Percentiles rank a stretch among this genome's conserved stretches.
These are phyloP conservation scores for Penicillium ochrochloron DNA, from an alignment of 495 filamentous ascomycete species.

Conservation along the genomic window DNA sequence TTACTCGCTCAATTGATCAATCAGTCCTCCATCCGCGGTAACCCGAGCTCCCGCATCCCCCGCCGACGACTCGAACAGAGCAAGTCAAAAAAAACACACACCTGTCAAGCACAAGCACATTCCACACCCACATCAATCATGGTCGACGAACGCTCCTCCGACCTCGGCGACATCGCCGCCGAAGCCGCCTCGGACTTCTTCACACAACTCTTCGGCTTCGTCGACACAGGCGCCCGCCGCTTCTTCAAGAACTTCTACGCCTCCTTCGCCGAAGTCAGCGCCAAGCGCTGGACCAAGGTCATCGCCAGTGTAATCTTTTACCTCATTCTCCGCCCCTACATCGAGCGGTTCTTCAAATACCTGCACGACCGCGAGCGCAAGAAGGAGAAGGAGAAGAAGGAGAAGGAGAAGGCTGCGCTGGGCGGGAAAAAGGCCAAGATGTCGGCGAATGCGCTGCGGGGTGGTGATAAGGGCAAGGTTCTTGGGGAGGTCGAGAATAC, in stretches of 20 bases:
- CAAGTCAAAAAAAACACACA: background rate
- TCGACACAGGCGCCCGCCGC: slow-evolving; percentile 33
- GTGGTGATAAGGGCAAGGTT: slow-evolving; percentile 53
- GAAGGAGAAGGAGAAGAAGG: slow-evolving; percentile 56
- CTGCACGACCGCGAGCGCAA: slow-evolving; percentile 61
- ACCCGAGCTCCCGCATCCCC: slow-evolving; percentile 10
- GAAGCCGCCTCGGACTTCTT: slow-evolving; percentile 46
- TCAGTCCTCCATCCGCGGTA: background rate
- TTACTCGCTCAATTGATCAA: background rate
- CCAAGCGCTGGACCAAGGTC: slow-evolving; percentile 63
- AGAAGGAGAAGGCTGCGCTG: slow-evolving; percentile 39
- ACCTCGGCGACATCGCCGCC: slow-evolving; percentile 30
- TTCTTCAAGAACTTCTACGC: slow-evolving; percentile 59
- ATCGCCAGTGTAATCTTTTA: slow-evolving; percentile 65
- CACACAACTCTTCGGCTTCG: slow-evolving; percentile 35
- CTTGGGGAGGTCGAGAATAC: slow-evolving; percentile 49
- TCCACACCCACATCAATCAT: slow-evolving; percentile 23
- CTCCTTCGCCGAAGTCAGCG: slow-evolving; percentile 58
- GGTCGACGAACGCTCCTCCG: slow-evolving; percentile 24
- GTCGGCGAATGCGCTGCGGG: slow-evolving; percentile 63
- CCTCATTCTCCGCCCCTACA: slow-evolving; percentile 67
- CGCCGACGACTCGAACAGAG: slow-evolving; percentile 5
- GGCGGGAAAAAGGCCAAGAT: slow-evolving; percentile 61
- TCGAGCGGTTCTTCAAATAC: slow-evolving; percentile 57
- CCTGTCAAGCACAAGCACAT: background rate